These are phyloP conservation scores for Carallia brachiata DNA, from an alignment of 345 rosid genomes.

Conservation along the genomic window DNA sequence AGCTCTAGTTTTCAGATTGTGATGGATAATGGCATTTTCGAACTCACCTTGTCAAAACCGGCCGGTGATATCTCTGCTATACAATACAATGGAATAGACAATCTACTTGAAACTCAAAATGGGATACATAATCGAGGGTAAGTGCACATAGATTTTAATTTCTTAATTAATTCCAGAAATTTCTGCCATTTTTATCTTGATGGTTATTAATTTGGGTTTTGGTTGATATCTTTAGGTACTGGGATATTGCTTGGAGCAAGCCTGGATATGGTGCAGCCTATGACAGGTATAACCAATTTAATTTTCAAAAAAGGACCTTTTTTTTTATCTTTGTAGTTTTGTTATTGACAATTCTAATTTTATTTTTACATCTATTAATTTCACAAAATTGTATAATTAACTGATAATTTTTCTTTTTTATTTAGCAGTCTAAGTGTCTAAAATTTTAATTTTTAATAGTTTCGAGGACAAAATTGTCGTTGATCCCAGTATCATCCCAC, in stretches of 20 bases:
- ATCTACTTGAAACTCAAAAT: conserved; percentile 42
- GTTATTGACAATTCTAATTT: too few relatives aligned
- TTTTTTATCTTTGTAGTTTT: too few relatives aligned
- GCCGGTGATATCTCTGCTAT: conserved; percentile 58
- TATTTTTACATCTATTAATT: too few relatives aligned
- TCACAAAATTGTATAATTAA: too few relatives aligned
- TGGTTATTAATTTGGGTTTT: not conserved
- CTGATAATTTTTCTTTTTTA: too few relatives aligned
- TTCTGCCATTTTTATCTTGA: not conserved
- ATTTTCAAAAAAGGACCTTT: too few relatives aligned
- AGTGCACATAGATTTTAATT: not conserved
- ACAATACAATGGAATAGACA: conserved; percentile 54
- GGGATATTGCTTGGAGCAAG: conserved; percentile 78
- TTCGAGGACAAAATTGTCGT: too few relatives aligned
- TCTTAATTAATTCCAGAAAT: not conserved
- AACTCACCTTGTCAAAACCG: conserved; percentile 59
- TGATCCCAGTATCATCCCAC: not conserved
- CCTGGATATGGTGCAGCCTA: conserved; percentile 24
- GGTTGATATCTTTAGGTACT: conserved; percentile 46
- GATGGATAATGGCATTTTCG: conserved; percentile 63
- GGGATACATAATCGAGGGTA: conserved; percentile 59
- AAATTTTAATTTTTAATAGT: too few relatives aligned
- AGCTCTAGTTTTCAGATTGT: conserved; percentile 39
- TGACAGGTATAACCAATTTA: conserved; percentile 39
- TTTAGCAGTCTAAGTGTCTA: too few relatives aligned